Conservation (phyloP, 768 basidiomycete genomes). For the Pleurotus eryngii region DNA sequence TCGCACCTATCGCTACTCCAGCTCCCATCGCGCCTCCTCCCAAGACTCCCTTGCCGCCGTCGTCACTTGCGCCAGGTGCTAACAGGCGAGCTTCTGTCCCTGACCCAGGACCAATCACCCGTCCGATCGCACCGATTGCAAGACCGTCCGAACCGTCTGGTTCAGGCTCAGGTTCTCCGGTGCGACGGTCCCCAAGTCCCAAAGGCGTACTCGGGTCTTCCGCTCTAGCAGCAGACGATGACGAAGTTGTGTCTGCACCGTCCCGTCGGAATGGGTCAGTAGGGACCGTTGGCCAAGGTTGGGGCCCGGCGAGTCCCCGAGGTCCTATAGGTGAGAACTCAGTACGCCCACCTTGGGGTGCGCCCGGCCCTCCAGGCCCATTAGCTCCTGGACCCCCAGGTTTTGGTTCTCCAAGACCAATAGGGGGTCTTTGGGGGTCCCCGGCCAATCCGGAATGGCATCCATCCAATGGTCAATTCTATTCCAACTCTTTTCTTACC, state of each 20-base stretch:
- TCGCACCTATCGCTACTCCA: constrained; percentile 32
- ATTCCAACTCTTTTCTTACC: constrained; percentile 42
- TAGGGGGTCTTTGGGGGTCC: constrained; percentile 37
- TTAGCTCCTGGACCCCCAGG: constrained; percentile 15
- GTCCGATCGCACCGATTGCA: constrained; percentile 68
- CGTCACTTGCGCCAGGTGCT: constrained; percentile 24
- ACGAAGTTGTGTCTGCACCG: constrained; percentile 61
- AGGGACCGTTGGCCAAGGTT: constrained; percentile 42
- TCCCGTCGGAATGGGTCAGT: constrained; percentile 35
- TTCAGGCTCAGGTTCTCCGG: constrained; percentile 61
- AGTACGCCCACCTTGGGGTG: constrained; percentile 45
- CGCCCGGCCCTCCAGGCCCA: constrained; percentile 32
- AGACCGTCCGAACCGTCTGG: constrained; percentile 59
- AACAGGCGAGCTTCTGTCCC: constrained; percentile 25
- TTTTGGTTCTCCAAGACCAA: constrained; percentile 16
- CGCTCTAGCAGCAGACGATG: constrained; percentile 75
- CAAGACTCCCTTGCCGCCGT: constrained; percentile 32
- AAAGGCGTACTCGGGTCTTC: constrained; percentile 76
- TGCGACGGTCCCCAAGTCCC: constrained; percentile 45
- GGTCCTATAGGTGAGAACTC: constrained; percentile 31
- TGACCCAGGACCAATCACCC: constrained; percentile 59
- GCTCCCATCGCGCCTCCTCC: constrained; percentile 58
- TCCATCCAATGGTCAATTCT: constrained; percentile 38
- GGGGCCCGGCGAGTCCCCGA: constrained; percentile 49
- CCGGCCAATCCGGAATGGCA: constrained; percentile 45